Evolutionary conservation across 2,329 filamentous ascomycete species (phyloP).

Genomic region (Botrytis squamosa): DNA sequence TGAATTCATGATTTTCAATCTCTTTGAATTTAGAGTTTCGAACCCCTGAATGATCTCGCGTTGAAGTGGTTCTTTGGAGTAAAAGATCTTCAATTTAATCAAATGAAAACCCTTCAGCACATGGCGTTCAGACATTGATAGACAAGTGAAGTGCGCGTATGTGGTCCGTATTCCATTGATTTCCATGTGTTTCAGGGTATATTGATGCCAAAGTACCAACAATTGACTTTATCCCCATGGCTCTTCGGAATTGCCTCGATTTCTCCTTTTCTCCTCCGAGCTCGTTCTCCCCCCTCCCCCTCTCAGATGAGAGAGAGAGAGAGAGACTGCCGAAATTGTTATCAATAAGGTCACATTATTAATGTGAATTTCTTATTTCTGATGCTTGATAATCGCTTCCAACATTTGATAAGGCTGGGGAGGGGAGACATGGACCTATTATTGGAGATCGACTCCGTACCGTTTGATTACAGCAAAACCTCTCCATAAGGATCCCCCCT

Average conservation of each 20-base stretch:
- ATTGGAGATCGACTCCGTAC: not conserved
- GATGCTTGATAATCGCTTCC: not conserved
- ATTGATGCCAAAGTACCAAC: not conserved
- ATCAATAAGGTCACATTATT: no score
- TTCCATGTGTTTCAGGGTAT: not conserved
- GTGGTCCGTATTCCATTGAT: not conserved
- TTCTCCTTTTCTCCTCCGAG: not conserved
- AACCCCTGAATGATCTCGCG: conserved; percentile 6
- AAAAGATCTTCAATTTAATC: conserved; percentile 11
- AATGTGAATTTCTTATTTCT: not conserved
- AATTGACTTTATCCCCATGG: not conserved
- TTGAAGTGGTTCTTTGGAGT: not conserved
- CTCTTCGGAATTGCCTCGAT: not conserved
- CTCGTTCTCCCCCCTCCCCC: not conserved
- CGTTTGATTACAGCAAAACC: no score
- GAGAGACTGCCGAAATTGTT: not conserved
- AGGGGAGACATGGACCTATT: not conserved
- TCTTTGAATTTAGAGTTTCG: conserved; percentile 13
- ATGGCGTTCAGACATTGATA: conserved; percentile 1
- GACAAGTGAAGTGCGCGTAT: not conserved
- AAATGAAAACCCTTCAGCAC: not conserved
- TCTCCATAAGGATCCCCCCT: no score
- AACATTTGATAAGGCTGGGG: not conserved
- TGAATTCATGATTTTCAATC: conserved; percentile 12
- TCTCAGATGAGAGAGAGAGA: not conserved